A percentile compares a stretch with the other conserved stretches of the same genome.
Evolutionary conservation across 2,329 filamentous ascomycete genomes (phyloP).

Genomic region (Hypoxylon sp.): DNA sequence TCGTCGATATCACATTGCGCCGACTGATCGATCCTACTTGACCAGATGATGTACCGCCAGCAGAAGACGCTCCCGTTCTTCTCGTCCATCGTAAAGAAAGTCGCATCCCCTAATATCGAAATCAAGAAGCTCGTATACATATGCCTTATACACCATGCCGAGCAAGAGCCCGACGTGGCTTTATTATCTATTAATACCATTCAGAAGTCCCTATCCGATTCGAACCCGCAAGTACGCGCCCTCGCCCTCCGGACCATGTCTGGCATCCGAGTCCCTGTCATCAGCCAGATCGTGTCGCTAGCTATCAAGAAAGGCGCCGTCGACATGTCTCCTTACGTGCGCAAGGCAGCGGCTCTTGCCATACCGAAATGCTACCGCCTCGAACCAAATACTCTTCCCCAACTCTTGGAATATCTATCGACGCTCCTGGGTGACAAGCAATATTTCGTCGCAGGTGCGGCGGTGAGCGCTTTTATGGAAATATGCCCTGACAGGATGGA

Average conservation of each 20-base stretch:
- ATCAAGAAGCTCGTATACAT: slow-evolving; percentile 99
- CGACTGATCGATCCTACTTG: slow-evolving; percentile 31
- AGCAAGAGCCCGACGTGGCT: slow-evolving; percentile 93
- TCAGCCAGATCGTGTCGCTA: slow-evolving; percentile 94
- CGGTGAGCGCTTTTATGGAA: slow-evolving; percentile 87
- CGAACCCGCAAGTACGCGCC: slow-evolving; percentile 87
- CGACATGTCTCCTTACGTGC: slow-evolving; percentile 94
- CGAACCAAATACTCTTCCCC: slow-evolving; percentile 84
- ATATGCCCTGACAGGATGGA: slow-evolving; percentile 88
- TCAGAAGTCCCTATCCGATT: slow-evolving; percentile 94
- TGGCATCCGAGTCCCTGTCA: slow-evolving; percentile 94
- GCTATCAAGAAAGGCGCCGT: slow-evolving; percentile 93
- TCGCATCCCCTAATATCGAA: slow-evolving; percentile 90
- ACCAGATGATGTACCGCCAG: slow-evolving; percentile 91
- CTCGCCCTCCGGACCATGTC: slow-evolving; percentile 97
- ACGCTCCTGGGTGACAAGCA: slow-evolving; percentile 87
- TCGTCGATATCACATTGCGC: slow-evolving; percentile 8
- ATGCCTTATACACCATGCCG: slow-evolving; percentile 95
- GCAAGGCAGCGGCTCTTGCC: slow-evolving; percentile 89
- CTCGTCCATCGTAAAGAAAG: slow-evolving; percentile 97
- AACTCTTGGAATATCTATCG: slow-evolving; percentile 82
- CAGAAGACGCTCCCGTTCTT: slow-evolving; percentile 92
- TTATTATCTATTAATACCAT: slow-evolving; percentile 98
- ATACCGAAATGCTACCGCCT: slow-evolving; percentile 96
- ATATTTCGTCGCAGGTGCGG: slow-evolving; percentile 95